Evolutionary conservation across 2,329 filamentous ascomycete species (phyloP).

Genomic region (Juglanconis oblonga): DNA sequence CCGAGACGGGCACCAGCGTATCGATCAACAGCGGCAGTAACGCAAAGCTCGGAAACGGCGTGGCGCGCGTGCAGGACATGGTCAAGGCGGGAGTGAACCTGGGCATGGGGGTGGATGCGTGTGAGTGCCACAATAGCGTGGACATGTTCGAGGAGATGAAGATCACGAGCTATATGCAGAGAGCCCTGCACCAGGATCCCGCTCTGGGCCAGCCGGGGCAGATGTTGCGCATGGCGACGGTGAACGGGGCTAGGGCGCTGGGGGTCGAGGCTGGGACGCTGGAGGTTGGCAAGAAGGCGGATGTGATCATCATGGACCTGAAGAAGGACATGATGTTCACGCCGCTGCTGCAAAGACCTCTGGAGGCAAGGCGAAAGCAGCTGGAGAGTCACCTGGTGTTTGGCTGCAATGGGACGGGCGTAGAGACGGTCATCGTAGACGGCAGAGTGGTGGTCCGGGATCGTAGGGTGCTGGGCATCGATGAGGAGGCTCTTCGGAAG

Average conservation of each 20-base stretch:
- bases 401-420: slow-evolving; percentile 24
- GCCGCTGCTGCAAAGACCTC: slow-evolving; percentile 17
- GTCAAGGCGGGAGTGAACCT: slow-evolving; percentile 22
- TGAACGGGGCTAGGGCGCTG: slow-evolving; percentile 22
- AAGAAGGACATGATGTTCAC: slow-evolving; percentile 27
- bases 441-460: slow-evolving; percentile 22
- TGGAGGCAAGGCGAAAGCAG: slow-evolving; percentile 15
- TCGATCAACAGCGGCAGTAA: slow-evolving; percentile 23
- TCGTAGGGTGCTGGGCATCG: slow-evolving; percentile 23
- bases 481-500: slow-evolving; percentile 22
- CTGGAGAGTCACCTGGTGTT: slow-evolving; percentile 24
- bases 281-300: slow-evolving; percentile 23
- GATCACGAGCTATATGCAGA: slow-evolving; percentile 23
- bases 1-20: slow-evolving; percentile 21
- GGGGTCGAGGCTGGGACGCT: slow-evolving; percentile 23
- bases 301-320: slow-evolving; percentile 24
- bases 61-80: slow-evolving; percentile 21
- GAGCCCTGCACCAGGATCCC: slow-evolving; percentile 20
- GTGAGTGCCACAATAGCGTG: slow-evolving; percentile 25
- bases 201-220: slow-evolving; percentile 19
- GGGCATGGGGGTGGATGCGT: slow-evolving; percentile 24
- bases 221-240: slow-evolving; percentile 24
- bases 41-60: slow-evolving; percentile 24
- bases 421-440: slow-evolving; percentile 24
- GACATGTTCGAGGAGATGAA: slow-evolving; percentile 28